These are phyloP conservation scores for Blastobotrys aristatus DNA, from an alignment of 1,139 yeast genomes.

Conservation along the genomic window DNA sequence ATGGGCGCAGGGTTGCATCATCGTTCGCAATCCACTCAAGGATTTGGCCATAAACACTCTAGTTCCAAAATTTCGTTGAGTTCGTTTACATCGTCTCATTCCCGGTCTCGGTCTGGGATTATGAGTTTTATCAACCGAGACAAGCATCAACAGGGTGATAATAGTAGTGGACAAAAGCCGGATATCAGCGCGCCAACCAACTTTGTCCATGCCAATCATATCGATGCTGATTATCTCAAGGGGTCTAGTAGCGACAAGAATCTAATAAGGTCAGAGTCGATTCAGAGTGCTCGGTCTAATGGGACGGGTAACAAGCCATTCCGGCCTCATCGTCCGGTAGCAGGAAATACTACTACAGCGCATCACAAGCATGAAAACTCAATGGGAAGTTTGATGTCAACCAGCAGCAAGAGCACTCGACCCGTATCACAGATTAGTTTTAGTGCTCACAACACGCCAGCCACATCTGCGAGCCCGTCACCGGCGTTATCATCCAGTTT, in stretches of 20 bases:
- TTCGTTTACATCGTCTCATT: not conserved
- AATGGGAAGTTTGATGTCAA: slow-evolving; percentile 8
- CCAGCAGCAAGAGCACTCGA: slow-evolving; percentile 10
- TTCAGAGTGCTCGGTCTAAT: slow-evolving; percentile 1
- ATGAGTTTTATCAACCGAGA: slow-evolving; percentile 6
- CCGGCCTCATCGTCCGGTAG: slow-evolving; percentile 3
- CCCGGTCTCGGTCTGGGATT: slow-evolving; percentile 5
- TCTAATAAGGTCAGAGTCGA: slow-evolving; percentile 11
- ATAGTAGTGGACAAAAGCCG: not conserved
- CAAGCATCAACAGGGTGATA: not conserved
- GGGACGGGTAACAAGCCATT: not conserved
- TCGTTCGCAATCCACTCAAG: not conserved
- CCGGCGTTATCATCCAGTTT: slow-evolving; percentile 5
- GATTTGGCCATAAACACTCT: not conserved
- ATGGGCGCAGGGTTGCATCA: not conserved
- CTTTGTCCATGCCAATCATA: slow-evolving; percentile 27
- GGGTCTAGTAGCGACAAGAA: slow-evolving; percentile 12
- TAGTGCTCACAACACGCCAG: slow-evolving; percentile 7
- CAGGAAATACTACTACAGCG: too few relatives aligned
- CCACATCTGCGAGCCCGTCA: slow-evolving; percentile 12
- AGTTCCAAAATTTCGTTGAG: slow-evolving; percentile 4
- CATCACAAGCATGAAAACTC: slow-evolving; percentile 13
- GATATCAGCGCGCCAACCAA: slow-evolving; percentile 27
- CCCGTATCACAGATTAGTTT: slow-evolving; percentile 10
- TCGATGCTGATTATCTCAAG: slow-evolving; percentile 21